A percentile compares a stretch with the other conserved stretches of the same genome.
phyloP scores from a whole-genome alignment of 2,329 filamentous ascomycete genomes.

The Phoma sp. region DNA sequence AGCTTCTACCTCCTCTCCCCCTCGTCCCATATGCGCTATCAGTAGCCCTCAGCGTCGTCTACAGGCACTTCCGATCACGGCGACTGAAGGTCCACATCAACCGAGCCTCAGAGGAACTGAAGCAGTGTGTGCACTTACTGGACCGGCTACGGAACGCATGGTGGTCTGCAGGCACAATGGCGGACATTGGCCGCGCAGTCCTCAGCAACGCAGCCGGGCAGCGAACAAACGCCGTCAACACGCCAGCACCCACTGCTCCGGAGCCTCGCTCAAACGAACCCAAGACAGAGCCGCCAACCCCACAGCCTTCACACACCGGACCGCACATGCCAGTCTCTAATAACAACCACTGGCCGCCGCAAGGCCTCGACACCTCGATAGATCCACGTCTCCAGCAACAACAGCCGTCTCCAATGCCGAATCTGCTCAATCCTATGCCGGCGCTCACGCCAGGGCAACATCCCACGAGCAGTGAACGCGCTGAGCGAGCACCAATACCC shows the following conservation, averaged over 20 bases:
- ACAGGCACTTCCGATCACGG: conserved; percentile 62
- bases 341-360: conserved; percentile 33
- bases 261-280: conserved; percentile 27
- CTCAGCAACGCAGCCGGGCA: conserved; percentile 48
- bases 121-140: conserved; percentile 53
- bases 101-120: conserved; percentile 54
- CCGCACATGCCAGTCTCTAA: conserved; percentile 19
- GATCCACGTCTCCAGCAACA: conserved; percentile 44
- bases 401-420: conserved; percentile 37
- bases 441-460: conserved; percentile 44
- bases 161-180: conserved; percentile 56
- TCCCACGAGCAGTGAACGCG: conserved; percentile 47
- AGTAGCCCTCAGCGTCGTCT: conserved; percentile 62
- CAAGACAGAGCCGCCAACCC: conserved; percentile 29
- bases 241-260: conserved; percentile 33
- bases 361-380: conserved; percentile 34
- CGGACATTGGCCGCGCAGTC: conserved; percentile 49
- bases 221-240: conserved; percentile 44
- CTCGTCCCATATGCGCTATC: conserved; percentile 63
- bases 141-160: conserved; percentile 53
- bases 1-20: conserved; percentile 59
- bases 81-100: conserved; percentile 56
- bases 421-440: conserved; percentile 38
- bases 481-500: conserved; percentile 34
- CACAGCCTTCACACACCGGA: conserved; percentile 23